phyloP scores from a whole-genome alignment of 257 asterid species.

The Ballota nigra region DNA sequence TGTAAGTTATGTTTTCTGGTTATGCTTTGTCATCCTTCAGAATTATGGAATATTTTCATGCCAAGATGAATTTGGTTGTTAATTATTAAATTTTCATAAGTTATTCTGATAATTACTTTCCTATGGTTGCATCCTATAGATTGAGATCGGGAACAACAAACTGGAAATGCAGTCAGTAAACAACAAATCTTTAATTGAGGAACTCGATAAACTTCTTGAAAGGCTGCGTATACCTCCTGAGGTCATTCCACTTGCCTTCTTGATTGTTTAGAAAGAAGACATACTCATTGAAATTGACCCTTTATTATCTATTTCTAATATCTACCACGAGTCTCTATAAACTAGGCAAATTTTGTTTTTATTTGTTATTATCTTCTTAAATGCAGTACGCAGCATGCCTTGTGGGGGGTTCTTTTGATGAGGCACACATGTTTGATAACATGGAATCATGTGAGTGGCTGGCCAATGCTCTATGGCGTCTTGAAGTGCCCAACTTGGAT shows the following conservation, averaged over 20 bases:
- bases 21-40: not conserved
- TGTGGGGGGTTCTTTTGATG: constrained; percentile 86
- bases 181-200: constrained; percentile 84
- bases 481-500: constrained; percentile 81
- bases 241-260: constrained; percentile 42
- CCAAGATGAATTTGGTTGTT: constrained; percentile 12
- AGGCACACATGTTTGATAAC: constrained; percentile 79
- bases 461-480: constrained; percentile 58
- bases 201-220: constrained; percentile 89
- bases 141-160: constrained; percentile 90
- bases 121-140: constrained; percentile 49
- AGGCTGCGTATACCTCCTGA: constrained; percentile 76
- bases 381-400: constrained; percentile 74
- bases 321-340: not conserved
- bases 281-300: constrained; percentile 1
- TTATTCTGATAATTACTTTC: constrained; percentile 7
- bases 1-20: constrained; percentile 2
- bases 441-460: constrained; percentile 98
- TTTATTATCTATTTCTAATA: not conserved
- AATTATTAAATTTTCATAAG: not conserved
- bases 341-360: constrained; percentile 17
- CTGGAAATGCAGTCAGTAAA: constrained; percentile 96
- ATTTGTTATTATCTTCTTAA: constrained; percentile 19
- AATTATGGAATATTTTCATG: not conserved
- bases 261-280: constrained; percentile 1